Evolutionary conservation across 805 yeast genomes (phyloP).

Genomic region (Ogataea ramenticola): DNA sequence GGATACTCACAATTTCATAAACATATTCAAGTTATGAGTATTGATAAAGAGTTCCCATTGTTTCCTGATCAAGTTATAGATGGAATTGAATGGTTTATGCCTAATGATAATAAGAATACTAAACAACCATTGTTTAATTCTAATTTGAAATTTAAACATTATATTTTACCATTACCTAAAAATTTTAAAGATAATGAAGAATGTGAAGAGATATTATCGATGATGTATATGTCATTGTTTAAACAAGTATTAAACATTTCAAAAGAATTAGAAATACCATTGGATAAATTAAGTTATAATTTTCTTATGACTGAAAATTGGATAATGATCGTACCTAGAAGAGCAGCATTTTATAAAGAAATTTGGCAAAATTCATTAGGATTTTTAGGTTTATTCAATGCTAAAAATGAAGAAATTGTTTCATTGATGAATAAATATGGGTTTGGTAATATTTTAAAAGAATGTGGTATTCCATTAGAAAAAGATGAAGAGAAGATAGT

Average conservation of each 20-base stretch:
- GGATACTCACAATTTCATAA: conserved; percentile 96
- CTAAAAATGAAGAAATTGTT: conserved; percentile 55
- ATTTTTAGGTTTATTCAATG: conserved; percentile 67
- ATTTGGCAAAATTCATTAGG: conserved; percentile 79
- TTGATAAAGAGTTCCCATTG: conserved; percentile 53
- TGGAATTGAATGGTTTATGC: conserved; percentile 43
- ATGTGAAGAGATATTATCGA: conserved; percentile 51
- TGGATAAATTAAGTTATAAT: conserved; percentile 60
- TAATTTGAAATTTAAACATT: conserved; percentile 76
- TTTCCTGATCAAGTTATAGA: conserved; percentile 47
- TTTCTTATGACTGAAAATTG: conserved; percentile 75
- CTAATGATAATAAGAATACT: conserved; percentile 30
- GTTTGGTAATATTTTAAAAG: conserved; percentile 45
- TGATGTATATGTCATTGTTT: conserved; percentile 65
- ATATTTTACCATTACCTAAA: conserved; percentile 54
- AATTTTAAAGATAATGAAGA: conserved; percentile 29
- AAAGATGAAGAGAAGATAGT: conserved; percentile 40
- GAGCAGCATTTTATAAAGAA: conserved; percentile 42
- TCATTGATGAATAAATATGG: conserved; percentile 41
- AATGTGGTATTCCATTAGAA: conserved; percentile 55
- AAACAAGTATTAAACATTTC: conserved; percentile 64
- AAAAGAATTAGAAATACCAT: conserved; percentile 38
- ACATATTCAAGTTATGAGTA: conserved; percentile 78
- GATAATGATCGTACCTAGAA: conserved; percentile 84
- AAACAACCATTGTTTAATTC: conserved; percentile 55